Conservation (phyloP, 306 rosid species). For the Ceratonia siliqua region DNA sequence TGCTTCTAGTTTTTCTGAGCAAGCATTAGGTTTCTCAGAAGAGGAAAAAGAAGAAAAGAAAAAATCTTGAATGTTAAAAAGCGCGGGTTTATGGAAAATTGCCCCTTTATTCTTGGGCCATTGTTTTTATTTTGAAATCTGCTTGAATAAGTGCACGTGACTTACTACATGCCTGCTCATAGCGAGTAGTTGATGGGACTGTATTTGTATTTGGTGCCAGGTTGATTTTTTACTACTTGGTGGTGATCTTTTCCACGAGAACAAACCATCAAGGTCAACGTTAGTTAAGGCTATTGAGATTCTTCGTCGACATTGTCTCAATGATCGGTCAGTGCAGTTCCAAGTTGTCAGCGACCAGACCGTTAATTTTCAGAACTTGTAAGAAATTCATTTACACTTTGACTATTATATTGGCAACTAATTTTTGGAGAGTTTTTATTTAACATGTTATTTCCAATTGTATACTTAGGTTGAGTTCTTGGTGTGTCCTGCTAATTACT, state of each 20-base stretch:
- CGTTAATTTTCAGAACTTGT: constrained; percentile 77
- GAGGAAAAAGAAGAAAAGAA: background rate
- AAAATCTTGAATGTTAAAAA: background rate
- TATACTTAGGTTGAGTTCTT: too few species aligned
- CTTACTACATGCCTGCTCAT: background rate
- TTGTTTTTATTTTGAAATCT: background rate
- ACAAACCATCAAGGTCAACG: constrained; percentile 90
- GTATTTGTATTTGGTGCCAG: background rate
- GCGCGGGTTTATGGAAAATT: background rate
- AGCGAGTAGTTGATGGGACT: background rate
- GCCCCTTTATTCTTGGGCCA: background rate
- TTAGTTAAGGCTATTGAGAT: constrained; percentile 87
- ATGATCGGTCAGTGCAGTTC: constrained; percentile 79
- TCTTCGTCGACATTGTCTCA: constrained; percentile 86
- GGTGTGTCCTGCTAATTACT: background rate
- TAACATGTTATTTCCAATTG: background rate
- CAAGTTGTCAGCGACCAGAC: constrained; percentile 99
- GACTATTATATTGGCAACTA: background rate
- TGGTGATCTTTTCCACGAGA: constrained; percentile 97
- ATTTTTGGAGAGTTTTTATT: background rate
- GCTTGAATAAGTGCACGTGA: background rate
- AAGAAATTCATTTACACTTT: constrained; percentile 20
- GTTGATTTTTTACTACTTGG: constrained; percentile 75
- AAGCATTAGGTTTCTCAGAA: background rate
- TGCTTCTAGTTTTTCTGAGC: background rate